Percentiles rank a stretch among this genome's conserved stretches.
These are phyloP conservation scores for Canavalia gladiata DNA, from an alignment of 306 rosid species.

Conservation along the genomic window DNA sequence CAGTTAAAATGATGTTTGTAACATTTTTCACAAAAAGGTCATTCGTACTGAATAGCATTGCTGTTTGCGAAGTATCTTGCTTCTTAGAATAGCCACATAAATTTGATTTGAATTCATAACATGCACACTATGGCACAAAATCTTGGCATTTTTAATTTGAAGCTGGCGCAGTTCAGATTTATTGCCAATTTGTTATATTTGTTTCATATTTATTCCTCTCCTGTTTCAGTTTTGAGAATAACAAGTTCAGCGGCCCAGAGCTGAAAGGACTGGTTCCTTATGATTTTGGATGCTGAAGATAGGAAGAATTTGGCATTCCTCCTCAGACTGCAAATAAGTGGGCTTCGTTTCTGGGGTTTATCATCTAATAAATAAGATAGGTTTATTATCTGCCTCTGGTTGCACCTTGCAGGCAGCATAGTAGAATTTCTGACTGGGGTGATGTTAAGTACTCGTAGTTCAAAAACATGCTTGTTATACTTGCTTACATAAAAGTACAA, in stretches of 20 bases:
- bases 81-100: background rate
- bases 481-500: background rate
- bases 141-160: background rate
- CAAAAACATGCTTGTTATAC: conserved; percentile 2
- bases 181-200: background rate
- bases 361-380: conserved; percentile 44
- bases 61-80: conserved; percentile 6
- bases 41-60: background rate
- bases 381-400: conserved; percentile 1
- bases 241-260: conserved; percentile 71
- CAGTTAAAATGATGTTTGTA: background rate
- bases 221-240: conserved; percentile 73
- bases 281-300: conserved; percentile 76
- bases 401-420: conserved; percentile 7
- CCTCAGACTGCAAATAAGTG: conserved; percentile 20
- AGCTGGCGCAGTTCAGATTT: background rate
- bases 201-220: background rate
- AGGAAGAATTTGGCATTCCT: background rate
- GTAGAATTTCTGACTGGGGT: background rate
- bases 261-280: conserved; percentile 70
- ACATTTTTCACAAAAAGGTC: background rate
- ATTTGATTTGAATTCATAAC: background rate
- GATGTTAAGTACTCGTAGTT: background rate
- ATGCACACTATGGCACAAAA: conserved; percentile 8
- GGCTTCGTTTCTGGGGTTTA: conserved; percentile 32